Conservation (phyloP, 257 asterid genomes). For the Gentiana straminea region DNA sequence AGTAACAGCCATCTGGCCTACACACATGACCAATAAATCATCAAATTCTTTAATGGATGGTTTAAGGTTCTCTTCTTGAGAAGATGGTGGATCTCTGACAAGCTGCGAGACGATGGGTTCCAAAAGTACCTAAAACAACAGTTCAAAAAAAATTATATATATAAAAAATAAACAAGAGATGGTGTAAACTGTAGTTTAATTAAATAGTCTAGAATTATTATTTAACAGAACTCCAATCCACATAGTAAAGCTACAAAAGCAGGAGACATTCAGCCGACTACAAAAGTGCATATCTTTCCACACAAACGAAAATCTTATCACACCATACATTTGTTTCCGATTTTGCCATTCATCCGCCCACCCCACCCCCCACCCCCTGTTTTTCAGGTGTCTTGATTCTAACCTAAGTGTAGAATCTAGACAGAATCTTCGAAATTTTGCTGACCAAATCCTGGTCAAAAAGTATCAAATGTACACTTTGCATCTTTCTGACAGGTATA, state of each 20-base stretch:
- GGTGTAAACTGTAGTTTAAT: not conserved
- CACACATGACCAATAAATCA: slow-evolving; percentile 55
- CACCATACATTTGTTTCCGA: no score
- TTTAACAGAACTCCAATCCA: no score
- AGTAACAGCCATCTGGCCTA: slow-evolving; percentile 92
- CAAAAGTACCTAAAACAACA: slow-evolving; percentile 55
- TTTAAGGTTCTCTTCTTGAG: slow-evolving; percentile 31
- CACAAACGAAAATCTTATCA: no score
- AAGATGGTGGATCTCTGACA: slow-evolving; percentile 52
- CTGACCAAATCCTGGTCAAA: no score
- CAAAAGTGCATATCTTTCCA: not conserved
- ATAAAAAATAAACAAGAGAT: slow-evolving; percentile 1
- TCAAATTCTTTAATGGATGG: slow-evolving; percentile 70
- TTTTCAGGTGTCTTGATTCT: no score
- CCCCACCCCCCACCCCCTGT: no score
- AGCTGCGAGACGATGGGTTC: slow-evolving; percentile 84
- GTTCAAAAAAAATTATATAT: not conserved
- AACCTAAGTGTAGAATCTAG: no score
- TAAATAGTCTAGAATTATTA: no score
- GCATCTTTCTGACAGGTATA: no score
- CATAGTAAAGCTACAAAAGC: not conserved
- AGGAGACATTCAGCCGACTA: not conserved
- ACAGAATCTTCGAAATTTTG: no score
- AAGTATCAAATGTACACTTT: no score
- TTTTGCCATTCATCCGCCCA: no score